A percentile compares a stretch with the other conserved stretches of the same genome.
Evolutionary conservation across 345 rosid species (phyloP).

Genomic region (Combretum micranthum): DNA sequence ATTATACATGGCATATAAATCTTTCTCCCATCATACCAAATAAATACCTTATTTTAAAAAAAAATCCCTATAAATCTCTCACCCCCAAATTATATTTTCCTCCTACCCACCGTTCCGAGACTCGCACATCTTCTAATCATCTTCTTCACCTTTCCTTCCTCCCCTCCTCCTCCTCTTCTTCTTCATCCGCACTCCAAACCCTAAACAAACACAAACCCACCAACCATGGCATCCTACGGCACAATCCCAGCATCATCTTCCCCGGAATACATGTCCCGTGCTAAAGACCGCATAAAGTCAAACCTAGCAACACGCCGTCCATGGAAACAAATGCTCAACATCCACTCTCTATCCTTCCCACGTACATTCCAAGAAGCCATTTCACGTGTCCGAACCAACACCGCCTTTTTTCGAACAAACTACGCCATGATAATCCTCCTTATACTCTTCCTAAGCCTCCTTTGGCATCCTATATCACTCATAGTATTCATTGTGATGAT

Average conservation of each 20-base stretch:
- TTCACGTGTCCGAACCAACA: slow-evolving; percentile 39
- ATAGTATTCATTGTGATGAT: slow-evolving; percentile 52
- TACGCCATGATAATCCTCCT: slow-evolving; percentile 49
- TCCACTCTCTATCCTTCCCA: slow-evolving; percentile 32
- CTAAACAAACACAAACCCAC: slow-evolving; percentile 2
- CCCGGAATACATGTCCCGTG: slow-evolving; percentile 58
- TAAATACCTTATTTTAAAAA: not conserved
- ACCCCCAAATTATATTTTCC: not conserved
- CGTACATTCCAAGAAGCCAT: slow-evolving; percentile 30
- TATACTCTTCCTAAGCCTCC: slow-evolving; percentile 55
- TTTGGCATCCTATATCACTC: slow-evolving; percentile 85
- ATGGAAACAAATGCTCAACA: slow-evolving; percentile 60
- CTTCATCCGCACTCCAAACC: not conserved
- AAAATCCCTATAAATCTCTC: not conserved
- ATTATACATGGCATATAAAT: no score
- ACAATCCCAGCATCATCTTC: slow-evolving; percentile 71
- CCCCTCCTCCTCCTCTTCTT: not conserved
- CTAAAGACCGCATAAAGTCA: slow-evolving; percentile 50
- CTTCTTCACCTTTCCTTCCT: not conserved
- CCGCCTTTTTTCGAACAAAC: slow-evolving; percentile 53
- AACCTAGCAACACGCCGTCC: slow-evolving; percentile 60
- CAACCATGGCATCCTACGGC: slow-evolving; percentile 65
- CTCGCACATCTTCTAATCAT: not conserved
- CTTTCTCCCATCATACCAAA: no score
- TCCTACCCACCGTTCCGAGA: not conserved